Conservation (phyloP, 768 basidiomycete genomes). For the Mycena belliarum region DNA sequence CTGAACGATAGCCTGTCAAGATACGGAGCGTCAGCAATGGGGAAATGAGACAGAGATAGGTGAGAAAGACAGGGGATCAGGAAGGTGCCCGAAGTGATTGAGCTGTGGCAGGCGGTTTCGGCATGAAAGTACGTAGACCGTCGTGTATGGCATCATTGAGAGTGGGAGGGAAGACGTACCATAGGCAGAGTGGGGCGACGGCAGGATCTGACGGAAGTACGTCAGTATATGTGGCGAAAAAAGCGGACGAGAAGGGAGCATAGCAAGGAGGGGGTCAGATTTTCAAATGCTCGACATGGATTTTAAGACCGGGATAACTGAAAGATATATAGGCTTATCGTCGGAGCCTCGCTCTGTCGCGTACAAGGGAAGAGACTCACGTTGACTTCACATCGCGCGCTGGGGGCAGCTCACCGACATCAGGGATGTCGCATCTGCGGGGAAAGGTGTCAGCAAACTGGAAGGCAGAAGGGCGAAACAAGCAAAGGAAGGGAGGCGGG, state of each 20-base stretch:
- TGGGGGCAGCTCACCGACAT: neutral
- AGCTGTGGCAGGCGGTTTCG: conserved; percentile 95
- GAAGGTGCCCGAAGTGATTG: conserved; percentile 77
- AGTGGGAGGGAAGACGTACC: conserved; percentile 31
- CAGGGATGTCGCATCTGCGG: neutral
- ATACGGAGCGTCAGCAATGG: neutral
- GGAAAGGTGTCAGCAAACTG: neutral
- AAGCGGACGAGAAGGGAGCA: neutral
- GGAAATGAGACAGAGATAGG: neutral
- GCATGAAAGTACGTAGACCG: conserved; percentile 86
- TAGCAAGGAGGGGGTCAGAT: conserved; percentile 7
- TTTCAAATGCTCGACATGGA: conserved; percentile 18
- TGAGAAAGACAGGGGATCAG: conserved; percentile 43
- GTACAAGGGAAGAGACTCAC: neutral
- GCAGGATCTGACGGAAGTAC: neutral
- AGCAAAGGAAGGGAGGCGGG: neutral
- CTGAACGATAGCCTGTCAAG: neutral
- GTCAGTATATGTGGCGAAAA: neutral
- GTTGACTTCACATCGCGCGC: neutral
- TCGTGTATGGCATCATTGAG: conserved; percentile 80
- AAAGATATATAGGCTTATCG: conserved; percentile 19
- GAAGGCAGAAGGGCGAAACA: neutral
- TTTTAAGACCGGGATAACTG: conserved; percentile 22
- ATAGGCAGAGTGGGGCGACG: neutral
- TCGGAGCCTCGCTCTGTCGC: neutral